Percentiles rank a stretch among this genome's conserved stretches.
These are phyloP conservation scores for Withania somnifera DNA, from an alignment of 305 asterid genomes.

Conservation along the genomic window DNA sequence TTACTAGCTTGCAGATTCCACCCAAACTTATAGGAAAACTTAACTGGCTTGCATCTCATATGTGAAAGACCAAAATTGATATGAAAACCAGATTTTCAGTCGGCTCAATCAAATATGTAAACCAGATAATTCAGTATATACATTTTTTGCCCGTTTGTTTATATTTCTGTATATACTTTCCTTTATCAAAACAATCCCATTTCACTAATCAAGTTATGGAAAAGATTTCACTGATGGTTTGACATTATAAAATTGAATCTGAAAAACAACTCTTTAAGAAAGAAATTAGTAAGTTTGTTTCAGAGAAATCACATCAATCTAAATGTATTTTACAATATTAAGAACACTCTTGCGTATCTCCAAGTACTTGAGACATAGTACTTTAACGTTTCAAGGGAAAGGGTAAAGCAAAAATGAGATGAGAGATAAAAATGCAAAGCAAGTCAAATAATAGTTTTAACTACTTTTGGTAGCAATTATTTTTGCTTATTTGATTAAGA, in stretches of 20 bases:
- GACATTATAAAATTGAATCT: too few species aligned
- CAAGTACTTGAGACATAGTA: not conserved
- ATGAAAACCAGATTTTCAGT: not conserved
- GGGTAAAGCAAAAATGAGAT: not conserved
- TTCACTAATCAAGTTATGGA: too few species aligned
- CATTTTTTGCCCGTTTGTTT: too few species aligned
- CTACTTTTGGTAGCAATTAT: too few species aligned
- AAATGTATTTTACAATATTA: not conserved
- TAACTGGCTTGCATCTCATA: not conserved
- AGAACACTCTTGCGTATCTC: not conserved
- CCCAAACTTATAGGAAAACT: not conserved
- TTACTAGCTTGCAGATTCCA: not conserved
- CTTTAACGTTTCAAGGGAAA: not conserved
- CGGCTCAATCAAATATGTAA: not conserved
- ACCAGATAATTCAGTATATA: not conserved
- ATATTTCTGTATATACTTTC: too few species aligned
- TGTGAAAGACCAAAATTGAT: not conserved
- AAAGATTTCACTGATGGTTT: too few species aligned
- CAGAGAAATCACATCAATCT: not conserved
- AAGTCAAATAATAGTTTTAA: too few species aligned
- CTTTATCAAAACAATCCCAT: too few species aligned
- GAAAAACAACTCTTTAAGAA: too few species aligned
- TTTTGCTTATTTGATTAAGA: too few species aligned
- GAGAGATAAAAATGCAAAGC: not conserved
- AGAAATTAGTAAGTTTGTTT: not conserved